A percentile compares a stretch with the other conserved stretches of the same genome.
phyloP scores from a whole-genome alignment of 805 yeast species.

The Barnettozyma californica region DNA sequence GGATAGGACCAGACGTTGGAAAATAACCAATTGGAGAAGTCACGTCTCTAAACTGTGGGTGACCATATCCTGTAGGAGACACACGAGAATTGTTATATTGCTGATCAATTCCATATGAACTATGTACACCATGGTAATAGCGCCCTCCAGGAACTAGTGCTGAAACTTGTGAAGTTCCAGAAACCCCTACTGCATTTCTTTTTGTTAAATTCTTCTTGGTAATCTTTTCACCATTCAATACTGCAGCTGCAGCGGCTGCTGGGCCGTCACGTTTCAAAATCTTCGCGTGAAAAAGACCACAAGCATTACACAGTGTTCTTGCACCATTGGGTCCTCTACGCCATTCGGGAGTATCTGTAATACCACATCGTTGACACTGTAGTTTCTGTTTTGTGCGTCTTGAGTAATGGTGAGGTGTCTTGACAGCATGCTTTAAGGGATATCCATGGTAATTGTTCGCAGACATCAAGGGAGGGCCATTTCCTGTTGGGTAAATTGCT shows the following conservation, averaged over 20 bases:
- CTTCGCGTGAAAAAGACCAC: slow-evolving; percentile 73
- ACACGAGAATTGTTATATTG: neutral
- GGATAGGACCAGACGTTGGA: neutral
- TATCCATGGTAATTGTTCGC: neutral
- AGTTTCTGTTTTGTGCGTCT: slow-evolving; percentile 7
- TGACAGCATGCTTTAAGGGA: neutral
- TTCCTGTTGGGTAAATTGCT: neutral
- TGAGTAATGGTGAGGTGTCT: neutral
- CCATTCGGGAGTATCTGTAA: slow-evolving; percentile 74
- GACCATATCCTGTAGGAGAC: neutral
- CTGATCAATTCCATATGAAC: neutral
- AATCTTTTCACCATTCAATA: slow-evolving; percentile 11
- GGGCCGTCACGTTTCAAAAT: slow-evolving; percentile 42
- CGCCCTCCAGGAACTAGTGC: neutral
- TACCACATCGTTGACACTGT: slow-evolving; percentile 44
- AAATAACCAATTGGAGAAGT: neutral
- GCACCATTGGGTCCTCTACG: slow-evolving; percentile 76
- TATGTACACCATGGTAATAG: neutral
- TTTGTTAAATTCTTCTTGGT: slow-evolving; percentile 8
- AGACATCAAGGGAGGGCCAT: neutral
- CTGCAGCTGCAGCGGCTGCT: slow-evolving; percentile 24
- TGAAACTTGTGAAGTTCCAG: neutral
- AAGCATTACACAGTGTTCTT: slow-evolving; percentile 74
- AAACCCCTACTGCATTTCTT: neutral
- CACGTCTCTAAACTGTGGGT: neutral